Evolutionary conservation across 305 asterid species (phyloP).

Genomic region (Rubia balearica): DNA sequence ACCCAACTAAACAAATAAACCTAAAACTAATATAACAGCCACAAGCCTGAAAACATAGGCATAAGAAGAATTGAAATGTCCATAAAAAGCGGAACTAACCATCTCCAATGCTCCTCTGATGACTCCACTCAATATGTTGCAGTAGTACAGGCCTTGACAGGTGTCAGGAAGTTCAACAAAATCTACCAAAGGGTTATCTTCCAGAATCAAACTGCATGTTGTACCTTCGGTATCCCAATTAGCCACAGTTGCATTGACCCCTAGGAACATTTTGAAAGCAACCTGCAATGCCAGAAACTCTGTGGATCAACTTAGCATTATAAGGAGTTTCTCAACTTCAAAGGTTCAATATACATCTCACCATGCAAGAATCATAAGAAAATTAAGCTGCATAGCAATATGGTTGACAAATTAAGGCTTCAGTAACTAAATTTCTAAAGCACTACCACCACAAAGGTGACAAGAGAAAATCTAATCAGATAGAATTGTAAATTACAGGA

Average conservation of each 20-base stretch:
- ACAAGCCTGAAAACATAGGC: neutral
- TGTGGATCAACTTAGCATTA: neutral
- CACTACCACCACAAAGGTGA: neutral
- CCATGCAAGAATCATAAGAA: neutral
- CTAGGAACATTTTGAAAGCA: constrained; percentile 93
- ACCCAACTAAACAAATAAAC: neutral
- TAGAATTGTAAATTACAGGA: neutral
- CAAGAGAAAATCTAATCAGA: neutral
- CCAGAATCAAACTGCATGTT: constrained; percentile 83
- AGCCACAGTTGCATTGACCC: constrained; percentile 81
- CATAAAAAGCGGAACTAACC: constrained; percentile 34
- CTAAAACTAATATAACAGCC: neutral
- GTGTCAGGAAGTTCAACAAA: constrained; percentile 97
- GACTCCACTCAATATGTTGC: constrained; percentile 86
- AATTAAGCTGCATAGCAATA: neutral
- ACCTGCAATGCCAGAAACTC: constrained; percentile 39
- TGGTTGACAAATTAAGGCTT: neutral
- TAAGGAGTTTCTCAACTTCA: neutral
- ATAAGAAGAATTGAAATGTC: constrained; percentile 3
- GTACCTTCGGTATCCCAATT: constrained; percentile 96
- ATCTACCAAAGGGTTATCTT: constrained; percentile 93
- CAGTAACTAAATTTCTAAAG: neutral
- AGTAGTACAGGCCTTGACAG: constrained; percentile 87
- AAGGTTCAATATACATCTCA: neutral
- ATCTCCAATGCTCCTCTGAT: constrained; percentile 43